phyloP scores from a whole-genome alignment of 139 green algal genomes.

The Bryopsis sp. region DNA sequence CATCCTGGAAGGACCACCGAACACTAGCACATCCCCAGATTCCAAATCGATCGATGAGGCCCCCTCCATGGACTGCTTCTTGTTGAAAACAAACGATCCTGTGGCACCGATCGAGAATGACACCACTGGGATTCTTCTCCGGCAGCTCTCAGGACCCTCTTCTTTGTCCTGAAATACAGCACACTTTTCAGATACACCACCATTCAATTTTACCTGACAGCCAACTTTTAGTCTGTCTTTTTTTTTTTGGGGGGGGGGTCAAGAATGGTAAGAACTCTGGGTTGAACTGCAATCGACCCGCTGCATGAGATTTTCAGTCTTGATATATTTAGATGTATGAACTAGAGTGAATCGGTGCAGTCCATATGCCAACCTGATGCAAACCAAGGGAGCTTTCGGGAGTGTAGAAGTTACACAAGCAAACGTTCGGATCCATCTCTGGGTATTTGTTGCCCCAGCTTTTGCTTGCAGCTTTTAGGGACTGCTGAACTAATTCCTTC shows the following conservation, averaged over 20 bases:
- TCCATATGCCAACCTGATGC: slow-evolving; percentile 32
- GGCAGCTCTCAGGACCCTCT: slow-evolving; percentile 32
- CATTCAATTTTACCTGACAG: too few relatives aligned
- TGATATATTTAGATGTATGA: too few relatives aligned
- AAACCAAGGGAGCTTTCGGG: slow-evolving; percentile 41
- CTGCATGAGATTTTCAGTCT: too few relatives aligned
- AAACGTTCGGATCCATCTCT: slow-evolving; percentile 30
- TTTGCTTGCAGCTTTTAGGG: slow-evolving; percentile 11
- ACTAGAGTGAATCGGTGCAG: too few relatives aligned
- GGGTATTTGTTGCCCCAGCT: slow-evolving; percentile 14
- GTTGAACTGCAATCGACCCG: background rate
- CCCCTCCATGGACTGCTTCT: slow-evolving; percentile 12
- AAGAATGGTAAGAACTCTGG: background rate
- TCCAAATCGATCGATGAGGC: slow-evolving; percentile 33
- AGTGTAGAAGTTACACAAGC: slow-evolving; percentile 52
- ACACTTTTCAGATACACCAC: too few relatives aligned
- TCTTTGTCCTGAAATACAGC: slow-evolving; percentile 46
- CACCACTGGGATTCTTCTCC: slow-evolving; percentile 39
- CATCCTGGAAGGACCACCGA: slow-evolving; percentile 47
- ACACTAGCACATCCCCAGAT: slow-evolving; percentile 49
- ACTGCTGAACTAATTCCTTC: slow-evolving; percentile 14
- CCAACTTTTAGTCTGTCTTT: too few relatives aligned
- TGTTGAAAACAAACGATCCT: slow-evolving; percentile 41
- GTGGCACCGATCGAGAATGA: slow-evolving; percentile 49
- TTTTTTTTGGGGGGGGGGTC: background rate